A percentile compares a stretch with the other conserved stretches of the same genome.
These are phyloP conservation scores for Salvia hispanica DNA, from an alignment of 257 asterid genomes.

Conservation along the genomic window DNA sequence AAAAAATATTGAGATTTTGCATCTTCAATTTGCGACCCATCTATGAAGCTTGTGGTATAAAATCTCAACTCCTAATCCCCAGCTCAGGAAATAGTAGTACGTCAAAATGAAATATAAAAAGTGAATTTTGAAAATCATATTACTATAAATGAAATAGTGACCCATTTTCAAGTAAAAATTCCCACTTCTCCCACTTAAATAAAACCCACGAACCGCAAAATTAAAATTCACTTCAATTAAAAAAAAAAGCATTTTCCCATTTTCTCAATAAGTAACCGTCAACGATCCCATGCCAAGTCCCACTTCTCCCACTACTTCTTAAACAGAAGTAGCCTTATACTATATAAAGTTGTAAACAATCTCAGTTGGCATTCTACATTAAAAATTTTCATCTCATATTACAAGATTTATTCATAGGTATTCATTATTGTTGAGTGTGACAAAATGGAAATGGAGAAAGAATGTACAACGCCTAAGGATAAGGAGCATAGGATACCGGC, in stretches of 20 bases:
- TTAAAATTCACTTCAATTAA: neutral
- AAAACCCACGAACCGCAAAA: neutral
- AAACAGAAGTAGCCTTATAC: conserved; percentile 14
- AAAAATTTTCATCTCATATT: neutral
- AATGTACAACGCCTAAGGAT: conserved; percentile 66
- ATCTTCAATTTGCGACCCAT: no score
- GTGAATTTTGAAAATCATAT: no score
- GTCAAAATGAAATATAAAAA: no score
- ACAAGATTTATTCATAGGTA: neutral
- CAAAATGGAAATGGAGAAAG: conserved; percentile 49
- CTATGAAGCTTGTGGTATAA: no score
- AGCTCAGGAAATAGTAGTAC: no score
- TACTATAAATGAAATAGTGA: no score
- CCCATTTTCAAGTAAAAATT: no score
- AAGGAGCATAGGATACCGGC: conserved; percentile 55
- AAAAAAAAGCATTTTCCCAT: neutral
- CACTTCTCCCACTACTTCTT: conserved; percentile 28
- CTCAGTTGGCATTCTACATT: no score
- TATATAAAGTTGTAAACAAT: no score
- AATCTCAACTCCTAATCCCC: no score
- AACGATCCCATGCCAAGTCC: conserved; percentile 28
- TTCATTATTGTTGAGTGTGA: neutral
- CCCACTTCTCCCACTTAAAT: no score
- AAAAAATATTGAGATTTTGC: no score
- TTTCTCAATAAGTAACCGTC: conserved; percentile 23